A percentile compares a stretch with the other conserved stretches of the same genome.
Evolutionary conservation across 1,284 basidiomycete genomes (phyloP).

Genomic region (Cryptococcus wingfieldii): DNA sequence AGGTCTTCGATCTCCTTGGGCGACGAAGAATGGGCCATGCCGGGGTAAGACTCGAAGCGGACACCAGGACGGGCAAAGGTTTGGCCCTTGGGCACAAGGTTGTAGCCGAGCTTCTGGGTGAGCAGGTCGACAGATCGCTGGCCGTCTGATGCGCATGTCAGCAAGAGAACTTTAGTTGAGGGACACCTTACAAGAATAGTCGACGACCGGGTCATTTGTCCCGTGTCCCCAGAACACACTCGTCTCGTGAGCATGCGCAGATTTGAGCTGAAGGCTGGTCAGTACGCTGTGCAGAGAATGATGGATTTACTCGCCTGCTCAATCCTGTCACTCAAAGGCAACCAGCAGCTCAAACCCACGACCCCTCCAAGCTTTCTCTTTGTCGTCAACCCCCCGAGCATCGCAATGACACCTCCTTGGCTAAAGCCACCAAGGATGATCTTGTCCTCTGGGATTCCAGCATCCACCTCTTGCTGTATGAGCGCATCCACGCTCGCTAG

Average conservation of each 20-base stretch:
- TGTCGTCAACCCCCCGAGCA: conserved; percentile 66
- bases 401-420: conserved; percentile 76
- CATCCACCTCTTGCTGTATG: conserved; percentile 68
- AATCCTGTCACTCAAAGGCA: conserved; percentile 63
- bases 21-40: conserved; percentile 61
- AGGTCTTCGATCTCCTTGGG: conserved; percentile 63
- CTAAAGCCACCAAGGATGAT: conserved; percentile 77
- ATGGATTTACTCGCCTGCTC: conserved; percentile 54
- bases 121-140: conserved; percentile 58
- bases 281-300: neutral
- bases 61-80: conserved; percentile 49
- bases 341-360: conserved; percentile 69
- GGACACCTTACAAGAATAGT: conserved; percentile 45
- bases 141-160: conserved; percentile 39
- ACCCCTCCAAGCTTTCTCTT: conserved; percentile 69
- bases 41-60: conserved; percentile 43
- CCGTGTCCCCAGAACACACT: conserved; percentile 89
- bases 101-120: conserved; percentile 56
- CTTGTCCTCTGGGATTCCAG: conserved; percentile 55
- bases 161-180: neutral
- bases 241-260: conserved; percentile 50
- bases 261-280: conserved; percentile 16
- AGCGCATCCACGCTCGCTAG: conserved; percentile 62
- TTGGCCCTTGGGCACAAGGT: conserved; percentile 26
- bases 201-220: conserved; percentile 68